Evolutionary conservation across 1,284 basidiomycete genomes (phyloP), one percentile per base, ranked within the genome.

Genomic region (Meira nashicola): DNA sequence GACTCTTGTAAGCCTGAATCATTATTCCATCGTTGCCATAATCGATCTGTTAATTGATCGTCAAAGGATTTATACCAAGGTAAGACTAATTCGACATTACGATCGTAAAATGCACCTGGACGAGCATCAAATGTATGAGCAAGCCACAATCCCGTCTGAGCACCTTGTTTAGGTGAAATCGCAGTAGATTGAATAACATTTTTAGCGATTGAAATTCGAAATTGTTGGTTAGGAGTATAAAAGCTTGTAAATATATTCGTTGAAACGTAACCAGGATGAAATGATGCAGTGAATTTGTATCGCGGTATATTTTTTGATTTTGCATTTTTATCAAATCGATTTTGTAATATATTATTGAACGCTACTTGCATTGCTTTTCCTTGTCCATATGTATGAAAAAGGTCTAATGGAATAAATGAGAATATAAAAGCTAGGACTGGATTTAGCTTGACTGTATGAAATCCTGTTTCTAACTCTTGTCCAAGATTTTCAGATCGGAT

Each of bases 351-450:
- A 41, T 53, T 41, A 33, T 7, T 33, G 37, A 53, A 53, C 4
- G 37, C 17, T 5, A 53, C 28, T 33, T 53, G 50, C 38, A 53
- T 39, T 39, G 50, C 50, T 53, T 53, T 53, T 25, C 21, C 23
- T 21, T 53, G 50, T 5, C 21, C 17, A 28, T 53, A 53, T 4
- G 8, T 33, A 33, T 33, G 28, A 33, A 33, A 33, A 8, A 33
- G 4, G 28, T 33, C 28, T 8, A 33, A 33, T 33, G 28, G 28
- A 33, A 8, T 33, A 3, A 33, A 33, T 4, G 28, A 33, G 28
- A 33, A 33, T 3, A 33, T 33, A 33, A 3, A 8, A 8, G 28
- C 28, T 4, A 33, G 28, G 28, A 33, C 8, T 4, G 23, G 28
- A 39, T 17, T 2, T 33, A 4, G 37, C 12, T n/a, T 38, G 17